A percentile compares a stretch with the other conserved stretches of the same genome.
Conservation (phyloP, 2,329 filamentous ascomycete species). For the Ciborinia camelliae region DNA sequence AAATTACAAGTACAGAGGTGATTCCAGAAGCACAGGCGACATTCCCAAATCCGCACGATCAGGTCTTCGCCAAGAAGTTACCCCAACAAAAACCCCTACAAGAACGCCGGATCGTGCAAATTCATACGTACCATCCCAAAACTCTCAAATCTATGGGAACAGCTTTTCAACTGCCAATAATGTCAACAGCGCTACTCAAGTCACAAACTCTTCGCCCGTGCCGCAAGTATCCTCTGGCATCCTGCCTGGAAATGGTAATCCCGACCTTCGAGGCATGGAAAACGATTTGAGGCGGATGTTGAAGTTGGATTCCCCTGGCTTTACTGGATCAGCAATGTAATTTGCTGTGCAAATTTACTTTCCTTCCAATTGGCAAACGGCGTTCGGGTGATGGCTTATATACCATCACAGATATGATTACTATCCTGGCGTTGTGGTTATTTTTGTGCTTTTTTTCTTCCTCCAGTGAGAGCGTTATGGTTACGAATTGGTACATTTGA, state of each 20-base stretch:
- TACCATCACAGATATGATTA: background rate
- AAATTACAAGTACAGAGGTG: slow-evolving; percentile 22
- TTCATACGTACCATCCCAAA: slow-evolving; percentile 26
- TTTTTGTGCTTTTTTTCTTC: slow-evolving; percentile 2
- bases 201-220: slow-evolving; percentile 24
- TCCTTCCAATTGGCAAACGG: slow-evolving; percentile 1
- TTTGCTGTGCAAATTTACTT: background rate
- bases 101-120: slow-evolving; percentile 29
- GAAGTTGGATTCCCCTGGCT: slow-evolving; percentile 33
- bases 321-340: slow-evolving; percentile 17
- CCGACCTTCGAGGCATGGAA: slow-evolving; percentile 36
- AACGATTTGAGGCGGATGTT: slow-evolving; percentile 37
- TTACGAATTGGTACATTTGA: slow-evolving; percentile 15
- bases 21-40: slow-evolving; percentile 20
- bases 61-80: slow-evolving; percentile 37
- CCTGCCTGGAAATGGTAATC: slow-evolving; percentile 26
- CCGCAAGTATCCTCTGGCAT: slow-evolving; percentile 23
- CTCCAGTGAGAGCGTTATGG: slow-evolving; percentile 15
- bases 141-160: slow-evolving; percentile 27
- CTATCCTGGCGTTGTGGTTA: slow-evolving; percentile 16
- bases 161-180: slow-evolving; percentile 22
- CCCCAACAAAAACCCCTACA: slow-evolving; percentile 33
- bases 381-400: slow-evolving; percentile 15
- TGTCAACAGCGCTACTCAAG: slow-evolving; percentile 21
- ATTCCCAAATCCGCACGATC: slow-evolving; percentile 29